A percentile compares a stretch with the other conserved stretches of the same genome.
These are phyloP conservation scores for Urtica urens DNA, from an alignment of 306 rosid species.

Conservation along the genomic window DNA sequence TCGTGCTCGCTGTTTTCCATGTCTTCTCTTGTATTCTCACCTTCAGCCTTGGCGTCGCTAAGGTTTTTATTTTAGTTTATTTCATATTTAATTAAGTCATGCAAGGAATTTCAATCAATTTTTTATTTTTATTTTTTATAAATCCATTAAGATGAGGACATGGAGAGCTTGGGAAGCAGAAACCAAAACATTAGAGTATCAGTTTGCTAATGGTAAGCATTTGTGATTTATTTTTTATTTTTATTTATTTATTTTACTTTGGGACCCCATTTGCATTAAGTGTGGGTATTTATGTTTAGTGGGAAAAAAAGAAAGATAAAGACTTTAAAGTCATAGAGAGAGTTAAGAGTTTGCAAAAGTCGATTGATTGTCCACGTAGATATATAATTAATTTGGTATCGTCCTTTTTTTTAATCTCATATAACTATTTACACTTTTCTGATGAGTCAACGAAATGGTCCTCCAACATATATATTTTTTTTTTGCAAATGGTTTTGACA, in stretches of 20 bases:
- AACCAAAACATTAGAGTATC: constrained; percentile 39
- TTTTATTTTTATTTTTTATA: neutral
- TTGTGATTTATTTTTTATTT: neutral
- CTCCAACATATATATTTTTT: neutral
- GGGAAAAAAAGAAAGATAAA: neutral
- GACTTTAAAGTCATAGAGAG: neutral
- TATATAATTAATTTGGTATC: neutral
- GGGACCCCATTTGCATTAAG: neutral
- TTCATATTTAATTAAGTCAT: too few species aligned
- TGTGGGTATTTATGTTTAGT: neutral
- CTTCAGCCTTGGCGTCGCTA: constrained; percentile 45
- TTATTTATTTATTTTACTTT: neutral
- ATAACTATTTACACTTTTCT: too few species aligned
- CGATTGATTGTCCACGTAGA: neutral
- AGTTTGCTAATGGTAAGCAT: constrained; percentile 31
- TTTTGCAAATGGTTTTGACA: too few species aligned
- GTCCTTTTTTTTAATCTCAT: too few species aligned
- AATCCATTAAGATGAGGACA: constrained; percentile 28
- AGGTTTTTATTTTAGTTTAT: constrained; percentile 19
- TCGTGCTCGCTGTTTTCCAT: constrained; percentile 35
- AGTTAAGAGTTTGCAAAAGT: neutral
- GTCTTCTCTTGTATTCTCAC: constrained; percentile 36
- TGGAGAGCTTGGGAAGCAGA: constrained; percentile 57
- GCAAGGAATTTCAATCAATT: too few species aligned
- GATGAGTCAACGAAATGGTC: neutral